These are phyloP conservation scores for Monilinia vaccinii-corymbosi DNA, from an alignment of 2,329 filamentous ascomycete species.

Conservation along the genomic window DNA sequence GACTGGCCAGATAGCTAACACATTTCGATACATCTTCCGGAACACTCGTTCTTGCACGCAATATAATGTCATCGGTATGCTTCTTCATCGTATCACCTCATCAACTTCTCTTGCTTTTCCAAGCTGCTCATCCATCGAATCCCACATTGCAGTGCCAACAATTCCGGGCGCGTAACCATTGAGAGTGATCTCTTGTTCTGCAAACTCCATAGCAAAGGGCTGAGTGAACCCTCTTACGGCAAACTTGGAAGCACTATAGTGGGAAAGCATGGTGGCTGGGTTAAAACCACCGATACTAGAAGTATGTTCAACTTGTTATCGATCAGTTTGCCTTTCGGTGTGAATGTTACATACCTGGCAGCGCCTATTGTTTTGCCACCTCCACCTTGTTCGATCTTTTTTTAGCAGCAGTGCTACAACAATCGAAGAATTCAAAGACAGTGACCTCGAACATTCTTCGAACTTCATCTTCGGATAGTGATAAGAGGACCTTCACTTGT, in stretches of 20 bases:
- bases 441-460: constrained; percentile 52
- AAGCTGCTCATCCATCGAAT: constrained; percentile 53
- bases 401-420: constrained; percentile 51
- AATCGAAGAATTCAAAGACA: constrained; percentile 56
- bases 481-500: constrained; percentile 24
- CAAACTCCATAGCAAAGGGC: constrained; percentile 58
- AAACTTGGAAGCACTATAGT: constrained; percentile 58
- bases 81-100: constrained; percentile 46
- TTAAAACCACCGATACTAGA: constrained; percentile 48
- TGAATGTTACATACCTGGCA: constrained; percentile 21
- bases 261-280: constrained; percentile 46
- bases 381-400: constrained; percentile 53
- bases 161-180: constrained; percentile 60
- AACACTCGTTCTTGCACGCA: constrained; percentile 47
- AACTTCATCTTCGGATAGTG: constrained; percentile 28
- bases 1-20: constrained; percentile 51
- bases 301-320: background rate
- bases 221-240: constrained; percentile 59
- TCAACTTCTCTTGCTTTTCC: constrained; percentile 41
- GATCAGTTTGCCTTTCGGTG: background rate
- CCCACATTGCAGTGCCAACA: constrained; percentile 60
- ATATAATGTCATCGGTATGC: constrained; percentile 44
- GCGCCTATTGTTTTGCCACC: constrained; percentile 29
- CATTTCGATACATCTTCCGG: constrained; percentile 54
- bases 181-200: constrained; percentile 54